These are phyloP conservation scores for Aspergillus tubingensis DNA, from an alignment of 2,329 filamentous ascomycete species.

Conservation along the genomic window DNA sequence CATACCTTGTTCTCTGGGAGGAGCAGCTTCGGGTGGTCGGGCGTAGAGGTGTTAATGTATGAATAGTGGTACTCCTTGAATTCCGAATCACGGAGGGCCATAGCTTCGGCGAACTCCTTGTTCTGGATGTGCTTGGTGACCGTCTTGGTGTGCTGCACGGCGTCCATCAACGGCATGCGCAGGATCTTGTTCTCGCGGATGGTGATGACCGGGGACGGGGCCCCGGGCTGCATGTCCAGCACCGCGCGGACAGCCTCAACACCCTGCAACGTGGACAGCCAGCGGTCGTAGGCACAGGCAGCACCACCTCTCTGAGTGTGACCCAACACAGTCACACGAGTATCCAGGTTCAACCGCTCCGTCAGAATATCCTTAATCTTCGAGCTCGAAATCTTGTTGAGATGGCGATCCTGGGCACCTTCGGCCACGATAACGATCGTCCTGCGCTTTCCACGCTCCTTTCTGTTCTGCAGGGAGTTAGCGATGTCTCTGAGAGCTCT, in stretches of 20 bases:
- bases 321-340: conserved; percentile 88
- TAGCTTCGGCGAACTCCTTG: conserved; percentile 84
- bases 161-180: conserved; percentile 83
- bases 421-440: conserved; percentile 98
- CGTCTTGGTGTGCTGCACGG: conserved; percentile 81
- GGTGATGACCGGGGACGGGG: conserved; percentile 90
- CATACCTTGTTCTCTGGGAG: conserved; percentile 71
- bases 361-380: conserved; percentile 90
- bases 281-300: conserved; percentile 90
- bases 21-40: conserved; percentile 68
- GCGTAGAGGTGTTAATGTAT: conserved; percentile 87
- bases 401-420: conserved; percentile 80
- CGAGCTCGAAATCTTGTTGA: conserved; percentile 77
- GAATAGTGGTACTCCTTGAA: conserved; percentile 90
- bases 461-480: conserved; percentile 65
- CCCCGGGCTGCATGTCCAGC: conserved; percentile 82
- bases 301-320: conserved; percentile 96
- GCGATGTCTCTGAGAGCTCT: background rate
- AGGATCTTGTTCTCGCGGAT: conserved; percentile 98
- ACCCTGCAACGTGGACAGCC: conserved; percentile 88
- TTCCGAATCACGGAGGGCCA: conserved; percentile 86
- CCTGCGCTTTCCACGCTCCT: conserved; percentile 82
- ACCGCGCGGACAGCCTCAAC: conserved; percentile 93
- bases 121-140: conserved; percentile 78
- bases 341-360: conserved; percentile 78